These are phyloP conservation scores for Olyra latifolia DNA, from an alignment of 176 grass and related monocot genomes.

Conservation along the genomic window DNA sequence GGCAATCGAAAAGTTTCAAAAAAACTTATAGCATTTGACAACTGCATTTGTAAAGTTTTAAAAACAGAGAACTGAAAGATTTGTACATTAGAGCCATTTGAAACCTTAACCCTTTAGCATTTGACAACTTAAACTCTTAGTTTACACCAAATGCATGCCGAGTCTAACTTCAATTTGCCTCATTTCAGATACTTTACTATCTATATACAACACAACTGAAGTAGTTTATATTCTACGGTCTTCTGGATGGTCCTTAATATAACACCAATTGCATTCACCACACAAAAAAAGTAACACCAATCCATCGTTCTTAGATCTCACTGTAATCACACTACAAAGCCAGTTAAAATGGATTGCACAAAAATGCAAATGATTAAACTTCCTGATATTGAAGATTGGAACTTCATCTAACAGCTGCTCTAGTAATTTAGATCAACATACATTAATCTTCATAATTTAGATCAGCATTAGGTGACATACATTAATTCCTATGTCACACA, in stretches of 20 bases:
- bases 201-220: background rate
- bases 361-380: background rate
- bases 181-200: background rate
- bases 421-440: background rate
- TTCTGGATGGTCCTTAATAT: background rate
- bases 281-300: background rate
- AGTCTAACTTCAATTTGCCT: background rate
- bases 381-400: background rate
- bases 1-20: slow-evolving; percentile 23
- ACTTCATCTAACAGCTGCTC: background rate
- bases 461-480: background rate
- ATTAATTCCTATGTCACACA: too few relatives aligned
- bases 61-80: background rate
- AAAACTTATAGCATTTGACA: too few relatives aligned
- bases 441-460: background rate
- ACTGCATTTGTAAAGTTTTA: slow-evolving; percentile 29
- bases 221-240: background rate
- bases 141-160: background rate
- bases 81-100: background rate
- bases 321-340: background rate
- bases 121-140: background rate
- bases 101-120: background rate
- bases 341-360: too few relatives aligned
- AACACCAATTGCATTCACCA: background rate
- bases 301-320: background rate